Evolutionary conservation across 2,329 filamentous ascomycete genomes (phyloP).

Genomic region (Orbilia ellipsospora): DNA sequence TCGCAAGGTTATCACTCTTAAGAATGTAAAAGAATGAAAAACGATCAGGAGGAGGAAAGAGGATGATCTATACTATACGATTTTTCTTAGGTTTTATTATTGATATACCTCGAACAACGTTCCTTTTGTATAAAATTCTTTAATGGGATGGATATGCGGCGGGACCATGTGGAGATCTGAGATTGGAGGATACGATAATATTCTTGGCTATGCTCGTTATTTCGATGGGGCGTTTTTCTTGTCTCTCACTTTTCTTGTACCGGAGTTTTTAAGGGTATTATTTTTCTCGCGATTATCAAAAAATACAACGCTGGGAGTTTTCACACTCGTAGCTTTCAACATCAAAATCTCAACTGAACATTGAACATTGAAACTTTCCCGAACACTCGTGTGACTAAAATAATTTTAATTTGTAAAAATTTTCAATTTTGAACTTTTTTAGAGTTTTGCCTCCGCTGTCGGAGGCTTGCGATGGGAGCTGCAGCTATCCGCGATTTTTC

Average conservation of each 20-base stretch:
- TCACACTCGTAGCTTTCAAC: background rate
- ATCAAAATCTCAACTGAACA: background rate
- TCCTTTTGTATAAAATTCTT: constrained; percentile 45
- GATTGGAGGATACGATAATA: constrained; percentile 13
- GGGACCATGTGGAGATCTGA: background rate
- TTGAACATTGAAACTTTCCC: background rate
- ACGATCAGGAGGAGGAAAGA: constrained; percentile 2
- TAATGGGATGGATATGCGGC: background rate
- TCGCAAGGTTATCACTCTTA: constrained; percentile 41
- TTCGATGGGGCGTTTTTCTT: constrained; percentile 7
- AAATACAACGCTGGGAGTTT: constrained; percentile 10
- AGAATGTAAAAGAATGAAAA: background rate
- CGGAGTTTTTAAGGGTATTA: constrained; percentile 9
- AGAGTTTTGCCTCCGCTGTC: background rate
- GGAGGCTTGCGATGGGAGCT: background rate
- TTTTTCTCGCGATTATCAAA: constrained; percentile 7
- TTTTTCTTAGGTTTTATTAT: constrained; percentile 1
- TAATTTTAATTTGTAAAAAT: background rate
- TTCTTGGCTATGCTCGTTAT: background rate
- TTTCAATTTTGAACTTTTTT: background rate
- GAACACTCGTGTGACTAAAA: background rate
- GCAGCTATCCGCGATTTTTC: too few relatives aligned
- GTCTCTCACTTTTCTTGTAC: background rate
- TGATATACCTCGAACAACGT: background rate
- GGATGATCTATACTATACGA: constrained; percentile 13